A percentile compares a stretch with the other conserved stretches of the same genome.
Evolutionary conservation across 139 green algal species (phyloP).

Genomic region (Tetratostichococcus sp.): DNA sequence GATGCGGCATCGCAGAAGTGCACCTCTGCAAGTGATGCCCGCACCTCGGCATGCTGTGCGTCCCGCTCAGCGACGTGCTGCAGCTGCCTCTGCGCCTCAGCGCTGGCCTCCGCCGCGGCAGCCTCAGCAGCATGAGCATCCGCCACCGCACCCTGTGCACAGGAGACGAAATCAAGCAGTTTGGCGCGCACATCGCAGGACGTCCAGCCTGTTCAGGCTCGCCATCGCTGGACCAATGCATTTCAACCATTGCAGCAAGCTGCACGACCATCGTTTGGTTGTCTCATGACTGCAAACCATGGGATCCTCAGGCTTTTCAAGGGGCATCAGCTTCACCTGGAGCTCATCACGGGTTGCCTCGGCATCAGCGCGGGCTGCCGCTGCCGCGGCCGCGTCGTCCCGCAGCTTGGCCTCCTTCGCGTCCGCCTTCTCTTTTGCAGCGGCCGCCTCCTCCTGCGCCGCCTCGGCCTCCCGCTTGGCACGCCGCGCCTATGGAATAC

Average conservation of each 20-base stretch:
- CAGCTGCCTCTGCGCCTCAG: conserved; percentile 23
- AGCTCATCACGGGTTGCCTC: background rate
- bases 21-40: too few relatives aligned
- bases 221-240: too few relatives aligned
- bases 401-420: conserved; percentile 25
- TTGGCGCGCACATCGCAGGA: too few relatives aligned
- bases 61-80: conserved; percentile 14
- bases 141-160: background rate
- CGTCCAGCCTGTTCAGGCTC: too few relatives aligned
- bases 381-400: conserved; percentile 1
- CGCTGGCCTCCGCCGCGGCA: background rate
- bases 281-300: too few relatives aligned
- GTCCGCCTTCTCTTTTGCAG: conserved; percentile 5
- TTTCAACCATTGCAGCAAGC: too few relatives aligned
- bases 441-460: conserved; percentile 21
- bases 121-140: background rate
- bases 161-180: background rate
- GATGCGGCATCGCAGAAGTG: too few relatives aligned
- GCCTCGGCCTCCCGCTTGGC: conserved; percentile 22
- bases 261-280: too few relatives aligned
- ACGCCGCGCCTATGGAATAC: conserved; percentile 24
- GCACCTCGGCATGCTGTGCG: conserved; percentile 4
- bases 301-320: too few relatives aligned
- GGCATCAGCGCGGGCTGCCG: conserved; percentile 2
- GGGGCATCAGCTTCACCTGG: background rate